Evolutionary conservation across 2,329 filamentous ascomycete species (phyloP).

Genomic region (Sarocladium strictum): DNA sequence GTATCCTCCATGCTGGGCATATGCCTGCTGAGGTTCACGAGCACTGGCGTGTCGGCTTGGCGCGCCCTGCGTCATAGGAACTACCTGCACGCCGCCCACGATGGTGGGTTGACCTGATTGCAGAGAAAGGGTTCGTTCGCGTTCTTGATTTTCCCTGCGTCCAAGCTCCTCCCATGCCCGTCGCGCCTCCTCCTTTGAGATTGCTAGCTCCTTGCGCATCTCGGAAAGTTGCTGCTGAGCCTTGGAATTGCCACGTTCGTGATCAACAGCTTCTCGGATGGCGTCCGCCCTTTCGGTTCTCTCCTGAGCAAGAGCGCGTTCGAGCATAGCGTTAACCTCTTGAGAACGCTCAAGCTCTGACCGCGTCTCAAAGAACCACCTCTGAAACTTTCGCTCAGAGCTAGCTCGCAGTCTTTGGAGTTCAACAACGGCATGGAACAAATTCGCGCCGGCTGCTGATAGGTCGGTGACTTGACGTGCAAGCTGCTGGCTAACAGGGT

Average conservation of each 20-base stretch:
- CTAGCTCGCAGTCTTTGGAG: slow-evolving; percentile 88
- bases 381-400: slow-evolving; percentile 94
- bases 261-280: slow-evolving; percentile 57
- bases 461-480: slow-evolving; percentile 92
- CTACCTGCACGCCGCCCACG: slow-evolving; percentile 89
- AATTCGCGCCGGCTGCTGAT: slow-evolving; percentile 92
- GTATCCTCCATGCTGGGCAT: slow-evolving; percentile 21
- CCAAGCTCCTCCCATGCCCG: slow-evolving; percentile 97
- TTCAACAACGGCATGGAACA: slow-evolving; percentile 97
- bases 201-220: slow-evolving; percentile 87
- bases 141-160: slow-evolving; percentile 84
- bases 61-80: slow-evolving; percentile 77
- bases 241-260: slow-evolving; percentile 66
- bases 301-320: slow-evolving; percentile 69
- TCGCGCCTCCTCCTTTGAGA: slow-evolving; percentile 92
- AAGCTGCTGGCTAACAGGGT: slow-evolving; percentile 80
- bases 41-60: slow-evolving; percentile 47
- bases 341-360: slow-evolving; percentile 79
- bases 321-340: slow-evolving; percentile 76
- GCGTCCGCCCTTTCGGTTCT: slow-evolving; percentile 63
- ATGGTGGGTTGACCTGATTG: slow-evolving; percentile 82
- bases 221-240: slow-evolving; percentile 76
- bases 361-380: slow-evolving; percentile 96
- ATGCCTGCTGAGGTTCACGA: slow-evolving; percentile 27
- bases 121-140: slow-evolving; percentile 78